phyloP scores from a whole-genome alignment of 2,329 filamentous ascomycete genomes.

The Phialemoniopsis sp. region DNA sequence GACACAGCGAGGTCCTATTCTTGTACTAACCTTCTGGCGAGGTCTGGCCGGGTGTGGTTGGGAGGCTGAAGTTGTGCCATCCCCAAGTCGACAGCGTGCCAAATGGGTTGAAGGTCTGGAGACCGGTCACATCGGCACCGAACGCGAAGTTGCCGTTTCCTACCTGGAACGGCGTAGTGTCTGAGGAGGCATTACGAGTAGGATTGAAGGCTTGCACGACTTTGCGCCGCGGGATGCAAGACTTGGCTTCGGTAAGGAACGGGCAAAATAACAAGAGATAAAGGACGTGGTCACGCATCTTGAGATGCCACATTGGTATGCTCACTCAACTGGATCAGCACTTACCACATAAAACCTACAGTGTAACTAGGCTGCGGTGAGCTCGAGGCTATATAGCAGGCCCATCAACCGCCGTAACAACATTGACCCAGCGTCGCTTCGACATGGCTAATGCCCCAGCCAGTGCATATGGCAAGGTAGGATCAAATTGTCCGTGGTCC shows the following conservation, averaged over 20 bases:
- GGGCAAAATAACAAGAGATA: constrained; percentile 9
- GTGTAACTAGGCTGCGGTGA: too few species aligned
- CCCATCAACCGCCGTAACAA: too few species aligned
- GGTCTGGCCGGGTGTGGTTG: constrained; percentile 30
- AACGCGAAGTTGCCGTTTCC: constrained; percentile 47
- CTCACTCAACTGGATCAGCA: too few species aligned
- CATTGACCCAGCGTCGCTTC: too few species aligned
- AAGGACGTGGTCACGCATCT: background rate
- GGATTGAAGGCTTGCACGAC: constrained; percentile 40
- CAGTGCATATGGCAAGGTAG: too few species aligned
- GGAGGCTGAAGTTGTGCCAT: constrained; percentile 44
- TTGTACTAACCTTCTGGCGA: constrained; percentile 22
- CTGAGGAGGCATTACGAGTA: constrained; percentile 39
- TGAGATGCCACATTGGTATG: too few species aligned
- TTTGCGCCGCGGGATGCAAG: constrained; percentile 21
- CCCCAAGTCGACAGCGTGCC: constrained; percentile 43
- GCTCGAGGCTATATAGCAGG: too few species aligned
- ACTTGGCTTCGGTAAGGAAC: constrained; percentile 9
- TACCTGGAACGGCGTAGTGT: constrained; percentile 46
- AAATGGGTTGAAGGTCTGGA: constrained; percentile 41
- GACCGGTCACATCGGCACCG: constrained; percentile 39
- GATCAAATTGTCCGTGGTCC: too few species aligned
- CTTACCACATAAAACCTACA: too few species aligned
- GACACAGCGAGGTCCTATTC: background rate
- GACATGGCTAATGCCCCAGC: too few species aligned